These are phyloP conservation scores for Coccomyxa sp. DNA, from an alignment of 139 green algal genomes.

Conservation along the genomic window DNA sequence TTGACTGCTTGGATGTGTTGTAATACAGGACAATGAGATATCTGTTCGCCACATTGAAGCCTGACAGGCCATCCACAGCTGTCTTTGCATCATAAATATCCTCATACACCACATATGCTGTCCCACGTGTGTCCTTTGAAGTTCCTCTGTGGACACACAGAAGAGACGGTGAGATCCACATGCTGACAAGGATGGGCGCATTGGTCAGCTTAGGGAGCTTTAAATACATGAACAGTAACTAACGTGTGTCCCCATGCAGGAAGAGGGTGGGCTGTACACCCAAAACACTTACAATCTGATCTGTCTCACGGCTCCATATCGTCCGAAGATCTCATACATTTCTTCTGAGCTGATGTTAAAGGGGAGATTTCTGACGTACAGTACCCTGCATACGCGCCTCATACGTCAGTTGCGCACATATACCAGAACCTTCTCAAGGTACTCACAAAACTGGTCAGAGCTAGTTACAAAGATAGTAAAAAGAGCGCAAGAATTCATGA, in stretches of 20 bases:
- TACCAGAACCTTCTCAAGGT: not conserved
- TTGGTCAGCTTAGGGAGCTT: not conserved
- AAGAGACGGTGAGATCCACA: too few species aligned
- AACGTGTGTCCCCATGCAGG: not conserved
- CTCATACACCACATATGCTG: conserved; percentile 97
- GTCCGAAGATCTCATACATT: conserved; percentile 96
- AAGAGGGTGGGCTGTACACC: not conserved
- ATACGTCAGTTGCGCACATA: not conserved
- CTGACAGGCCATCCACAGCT: conserved; percentile 81
- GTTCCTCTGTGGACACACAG: conserved; percentile 41
- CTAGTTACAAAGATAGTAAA: too few species aligned
- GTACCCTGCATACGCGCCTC: conserved; percentile 26
- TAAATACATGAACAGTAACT: not conserved
- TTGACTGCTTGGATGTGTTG: conserved; percentile 64
- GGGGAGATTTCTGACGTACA: conserved; percentile 93
- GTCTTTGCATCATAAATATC: conserved; percentile 99
- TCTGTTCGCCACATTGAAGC: conserved; percentile 95
- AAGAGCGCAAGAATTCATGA: too few species aligned
- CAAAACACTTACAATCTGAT: conserved; percentile 68
- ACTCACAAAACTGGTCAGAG: too few species aligned
- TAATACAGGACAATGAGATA: conserved; percentile 95
- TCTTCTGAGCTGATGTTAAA: conserved; percentile 96
- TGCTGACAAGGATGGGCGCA: too few species aligned
- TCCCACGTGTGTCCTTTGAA: conserved; percentile 92
- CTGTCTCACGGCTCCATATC: conserved; percentile 94